Evolutionary conservation across 1,284 basidiomycete genomes (phyloP).

Genomic region (Stereum hirsutum): DNA sequence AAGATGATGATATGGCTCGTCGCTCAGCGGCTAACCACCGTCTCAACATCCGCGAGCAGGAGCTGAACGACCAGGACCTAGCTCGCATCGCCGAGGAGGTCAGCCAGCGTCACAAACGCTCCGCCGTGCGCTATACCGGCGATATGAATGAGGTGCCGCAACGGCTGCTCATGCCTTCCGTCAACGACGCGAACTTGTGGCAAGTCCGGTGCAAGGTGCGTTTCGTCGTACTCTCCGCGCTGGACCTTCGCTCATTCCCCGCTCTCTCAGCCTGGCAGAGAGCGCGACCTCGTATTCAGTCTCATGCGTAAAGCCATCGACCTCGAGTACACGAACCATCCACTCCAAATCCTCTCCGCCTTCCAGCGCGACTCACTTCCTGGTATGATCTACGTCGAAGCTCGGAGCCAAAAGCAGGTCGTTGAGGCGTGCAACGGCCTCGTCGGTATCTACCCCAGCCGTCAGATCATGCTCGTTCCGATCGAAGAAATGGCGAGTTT

Average conservation of each 20-base stretch:
- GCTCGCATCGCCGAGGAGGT: constrained; percentile 84
- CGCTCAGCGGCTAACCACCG: constrained; percentile 65
- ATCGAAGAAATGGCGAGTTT: constrained; percentile 98
- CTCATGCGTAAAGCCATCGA: constrained; percentile 90
- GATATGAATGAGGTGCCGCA: constrained; percentile 95
- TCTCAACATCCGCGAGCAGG: constrained; percentile 68
- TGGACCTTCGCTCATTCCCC: constrained; percentile 6
- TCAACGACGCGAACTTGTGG: constrained; percentile 94
- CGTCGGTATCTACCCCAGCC: constrained; percentile 83
- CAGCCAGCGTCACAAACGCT: constrained; percentile 71
- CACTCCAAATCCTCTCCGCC: constrained; percentile 82
- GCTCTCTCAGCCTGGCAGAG: constrained; percentile 67
- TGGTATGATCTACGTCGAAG: constrained; percentile 95
- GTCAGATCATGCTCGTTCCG: constrained; percentile 81
- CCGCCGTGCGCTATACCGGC: constrained; percentile 70
- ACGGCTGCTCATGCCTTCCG: constrained; percentile 92
- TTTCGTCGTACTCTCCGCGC: constrained; percentile 2
- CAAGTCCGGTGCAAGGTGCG: constrained; percentile 88
- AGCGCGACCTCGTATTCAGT: constrained; percentile 89
- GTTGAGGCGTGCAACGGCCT: constrained; percentile 82
- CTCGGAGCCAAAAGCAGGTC: constrained; percentile 82
- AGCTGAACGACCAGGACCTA: constrained; percentile 77
- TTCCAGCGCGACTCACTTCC: constrained; percentile 95
- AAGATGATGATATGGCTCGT: constrained; percentile 59
- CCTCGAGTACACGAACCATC: constrained; percentile 65